phyloP scores from a whole-genome alignment of 2,329 filamentous ascomycete genomes.

The Pestalotiopsis sp. region DNA sequence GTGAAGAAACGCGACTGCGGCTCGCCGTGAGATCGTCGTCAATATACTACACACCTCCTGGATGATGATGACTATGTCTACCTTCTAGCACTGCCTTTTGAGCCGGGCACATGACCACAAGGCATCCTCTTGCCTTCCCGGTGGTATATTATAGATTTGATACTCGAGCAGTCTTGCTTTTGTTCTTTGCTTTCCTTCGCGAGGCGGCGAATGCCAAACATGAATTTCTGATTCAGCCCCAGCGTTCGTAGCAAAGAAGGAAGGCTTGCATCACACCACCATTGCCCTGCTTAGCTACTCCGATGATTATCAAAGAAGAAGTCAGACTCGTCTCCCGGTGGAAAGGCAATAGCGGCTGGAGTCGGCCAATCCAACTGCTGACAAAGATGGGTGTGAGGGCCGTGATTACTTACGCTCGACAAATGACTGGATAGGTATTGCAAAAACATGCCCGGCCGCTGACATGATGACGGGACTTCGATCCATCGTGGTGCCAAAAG shows the following conservation, averaged over 20 bases:
- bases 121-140: not conserved
- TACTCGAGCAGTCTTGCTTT: not conserved
- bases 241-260: not conserved
- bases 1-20: not conserved
- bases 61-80: not conserved
- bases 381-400: no score
- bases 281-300: no score
- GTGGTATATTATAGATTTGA: not conserved
- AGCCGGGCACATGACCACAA: not conserved
- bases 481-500: no score
- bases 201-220: not conserved
- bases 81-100: not conserved
- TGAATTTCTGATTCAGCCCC: not conserved
- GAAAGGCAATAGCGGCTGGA: not conserved
- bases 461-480: no score
- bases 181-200: not conserved
- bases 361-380: not conserved
- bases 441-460: no score
- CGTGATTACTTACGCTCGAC: no score
- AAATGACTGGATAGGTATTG: no score
- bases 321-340: not conserved
- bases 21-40: not conserved
- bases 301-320: no score
- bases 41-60: not conserved
- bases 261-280: not conserved